These are phyloP conservation scores for Glarea lozoyensis DNA, from an alignment of 495 filamentous ascomycete genomes.

Conservation along the genomic window DNA sequence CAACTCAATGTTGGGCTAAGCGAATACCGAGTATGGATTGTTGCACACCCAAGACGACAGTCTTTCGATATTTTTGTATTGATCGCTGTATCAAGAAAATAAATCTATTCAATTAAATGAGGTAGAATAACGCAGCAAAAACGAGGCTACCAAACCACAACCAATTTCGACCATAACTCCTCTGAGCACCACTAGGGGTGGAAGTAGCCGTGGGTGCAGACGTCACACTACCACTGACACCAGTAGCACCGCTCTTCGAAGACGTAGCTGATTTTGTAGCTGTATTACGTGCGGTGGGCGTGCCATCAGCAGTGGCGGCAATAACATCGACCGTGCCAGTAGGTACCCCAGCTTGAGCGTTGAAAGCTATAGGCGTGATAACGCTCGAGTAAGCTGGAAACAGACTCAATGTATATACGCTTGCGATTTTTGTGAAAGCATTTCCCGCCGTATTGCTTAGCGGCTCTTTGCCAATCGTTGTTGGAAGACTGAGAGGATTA, in stretches of 20 bases:
- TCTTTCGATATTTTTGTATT: too few species aligned
- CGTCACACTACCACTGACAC: not conserved
- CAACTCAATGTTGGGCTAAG: too few species aligned
- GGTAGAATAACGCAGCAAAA: too few species aligned
- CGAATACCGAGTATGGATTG: too few species aligned
- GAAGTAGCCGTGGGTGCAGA: not conserved
- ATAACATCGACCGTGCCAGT: too few species aligned
- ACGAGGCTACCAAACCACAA: too few species aligned
- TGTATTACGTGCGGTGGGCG: not conserved
- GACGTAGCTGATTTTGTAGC: not conserved
- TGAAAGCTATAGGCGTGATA: slow-evolving; percentile 6
- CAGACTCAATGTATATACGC: not conserved
- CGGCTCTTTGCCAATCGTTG: not conserved
- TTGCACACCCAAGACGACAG: too few species aligned
- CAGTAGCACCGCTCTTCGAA: not conserved
- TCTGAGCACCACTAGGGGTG: too few species aligned
- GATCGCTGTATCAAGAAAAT: too few species aligned
- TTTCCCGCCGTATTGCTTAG: slow-evolving; percentile 7
- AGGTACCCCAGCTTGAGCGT: not conserved
- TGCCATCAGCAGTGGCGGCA: not conserved
- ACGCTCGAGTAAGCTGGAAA: slow-evolving; percentile 5
- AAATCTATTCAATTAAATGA: too few species aligned
- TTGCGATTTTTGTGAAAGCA: slow-evolving; percentile 4
- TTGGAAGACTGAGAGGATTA: slow-evolving; percentile 7
- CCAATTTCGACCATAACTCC: too few species aligned